These are phyloP conservation scores for Umbelopsis ramanniana DNA, from an alignment of 192 early-diverging fungal genomes.

Conservation along the genomic window DNA sequence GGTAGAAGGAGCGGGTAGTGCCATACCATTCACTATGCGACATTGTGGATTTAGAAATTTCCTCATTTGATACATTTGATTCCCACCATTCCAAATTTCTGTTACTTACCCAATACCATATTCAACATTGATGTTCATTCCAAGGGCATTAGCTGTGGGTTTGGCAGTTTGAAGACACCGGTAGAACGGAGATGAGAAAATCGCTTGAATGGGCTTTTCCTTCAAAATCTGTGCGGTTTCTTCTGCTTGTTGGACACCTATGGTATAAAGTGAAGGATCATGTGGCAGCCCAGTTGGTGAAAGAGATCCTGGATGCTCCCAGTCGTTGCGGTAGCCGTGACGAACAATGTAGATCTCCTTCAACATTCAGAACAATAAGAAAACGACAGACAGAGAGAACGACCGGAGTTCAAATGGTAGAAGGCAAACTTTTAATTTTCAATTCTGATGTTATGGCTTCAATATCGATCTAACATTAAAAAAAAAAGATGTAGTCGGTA, in stretches of 20 bases:
- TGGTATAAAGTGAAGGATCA: conserved; percentile 25
- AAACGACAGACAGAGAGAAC: conserved; percentile 10
- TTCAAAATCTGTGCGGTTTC: conserved; percentile 27
- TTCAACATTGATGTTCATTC: conserved; percentile 28
- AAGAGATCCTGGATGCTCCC: conserved; percentile 26
- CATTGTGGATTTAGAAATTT: not conserved
- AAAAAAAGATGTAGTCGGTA: not conserved
- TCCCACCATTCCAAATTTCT: not conserved
- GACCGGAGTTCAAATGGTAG: conserved; percentile 9
- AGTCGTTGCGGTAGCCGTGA: conserved; percentile 41
- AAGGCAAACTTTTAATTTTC: conserved; percentile 1
- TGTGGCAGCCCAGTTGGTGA: conserved; percentile 30
- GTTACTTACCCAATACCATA: conserved; percentile 26
- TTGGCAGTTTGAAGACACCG: conserved; percentile 32
- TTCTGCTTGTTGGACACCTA: conserved; percentile 30
- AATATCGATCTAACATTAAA: not conserved
- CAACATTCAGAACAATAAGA: conserved; percentile 24
- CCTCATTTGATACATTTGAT: not conserved
- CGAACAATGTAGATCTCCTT: conserved; percentile 38
- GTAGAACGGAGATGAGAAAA: conserved; percentile 42
- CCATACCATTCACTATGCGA: conserved; percentile 37
- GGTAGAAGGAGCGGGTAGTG: conserved; percentile 5
- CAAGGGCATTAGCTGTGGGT: conserved; percentile 8
- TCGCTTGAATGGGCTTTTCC: conserved; percentile 26
- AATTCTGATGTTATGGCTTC: not conserved